phyloP scores from a whole-genome alignment of 345 rosid species.

The Salix koriyanagi region DNA sequence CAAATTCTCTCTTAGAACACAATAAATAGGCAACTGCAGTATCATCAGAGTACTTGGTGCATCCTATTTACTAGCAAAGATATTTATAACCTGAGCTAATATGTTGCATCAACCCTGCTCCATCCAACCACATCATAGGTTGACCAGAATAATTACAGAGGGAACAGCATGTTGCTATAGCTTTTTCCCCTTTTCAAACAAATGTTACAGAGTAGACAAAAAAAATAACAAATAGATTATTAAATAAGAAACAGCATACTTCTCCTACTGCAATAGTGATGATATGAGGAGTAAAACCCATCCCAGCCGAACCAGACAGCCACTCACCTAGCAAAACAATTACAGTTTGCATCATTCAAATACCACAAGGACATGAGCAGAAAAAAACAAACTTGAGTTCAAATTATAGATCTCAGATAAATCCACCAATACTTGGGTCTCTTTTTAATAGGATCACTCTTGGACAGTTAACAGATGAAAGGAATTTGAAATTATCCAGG shows the following conservation, averaged over 20 bases:
- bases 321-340: conserved; percentile 53
- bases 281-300: conserved; percentile 77
- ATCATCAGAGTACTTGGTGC: background rate
- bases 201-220: background rate
- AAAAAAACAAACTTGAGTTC: background rate
- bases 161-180: background rate
- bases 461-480: background rate
- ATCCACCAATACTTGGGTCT: background rate
- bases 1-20: background rate
- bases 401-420: background rate
- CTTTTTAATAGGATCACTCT: background rate
- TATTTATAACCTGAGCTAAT: background rate
- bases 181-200: background rate
- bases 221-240: background rate
- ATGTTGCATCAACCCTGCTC: background rate
- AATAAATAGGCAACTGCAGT: background rate
- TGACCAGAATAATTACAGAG: background rate
- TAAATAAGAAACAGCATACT: conserved; percentile 38
- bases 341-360: conserved; percentile 16
- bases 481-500: background rate
- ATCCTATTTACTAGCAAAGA: background rate
- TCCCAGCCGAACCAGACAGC: conserved; percentile 72
- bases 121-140: background rate
- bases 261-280: conserved; percentile 72
- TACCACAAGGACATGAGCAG: background rate